A percentile compares a stretch with the other conserved stretches of the same genome.
These are phyloP conservation scores for Aegle marmelos DNA, from an alignment of 345 rosid species.

Conservation along the genomic window DNA sequence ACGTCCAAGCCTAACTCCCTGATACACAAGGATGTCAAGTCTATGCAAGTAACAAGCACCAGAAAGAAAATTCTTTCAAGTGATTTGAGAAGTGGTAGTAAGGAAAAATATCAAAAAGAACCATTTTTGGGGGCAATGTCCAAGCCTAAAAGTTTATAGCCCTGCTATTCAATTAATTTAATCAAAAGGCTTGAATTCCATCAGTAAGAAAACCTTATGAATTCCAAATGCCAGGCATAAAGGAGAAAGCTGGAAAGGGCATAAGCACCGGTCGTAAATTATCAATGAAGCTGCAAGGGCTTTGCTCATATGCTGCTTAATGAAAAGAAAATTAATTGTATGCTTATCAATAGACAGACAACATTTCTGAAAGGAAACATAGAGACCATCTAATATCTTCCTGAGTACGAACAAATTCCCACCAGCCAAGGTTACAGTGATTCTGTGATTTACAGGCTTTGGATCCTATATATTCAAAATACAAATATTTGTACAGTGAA, in stretches of 20 bases:
- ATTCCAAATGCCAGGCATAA: background rate
- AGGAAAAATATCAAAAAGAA: background rate
- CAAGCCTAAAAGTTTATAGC: background rate
- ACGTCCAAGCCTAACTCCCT: background rate
- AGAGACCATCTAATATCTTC: background rate
- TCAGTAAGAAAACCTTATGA: background rate
- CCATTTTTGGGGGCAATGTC: background rate
- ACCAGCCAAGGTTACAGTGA: background rate
- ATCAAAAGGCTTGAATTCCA: background rate
- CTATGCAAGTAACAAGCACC: background rate
- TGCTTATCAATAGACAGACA: background rate
- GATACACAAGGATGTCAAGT: background rate
- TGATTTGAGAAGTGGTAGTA: background rate
- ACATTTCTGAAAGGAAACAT: background rate
- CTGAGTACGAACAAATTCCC: background rate
- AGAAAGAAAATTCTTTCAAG: background rate
- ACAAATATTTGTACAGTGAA: background rate
- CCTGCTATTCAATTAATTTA: background rate
- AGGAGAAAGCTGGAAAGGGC: background rate
- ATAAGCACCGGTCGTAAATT: background rate
- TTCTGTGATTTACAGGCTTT: background rate
- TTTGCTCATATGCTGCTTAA: background rate
- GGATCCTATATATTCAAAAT: background rate
- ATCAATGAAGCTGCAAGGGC: background rate
- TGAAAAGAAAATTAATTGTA: background rate